A percentile compares a stretch with the other conserved stretches of the same genome.
Evolutionary conservation across 2,329 filamentous ascomycete species (phyloP).

Genomic region (Ceratocystis albifundus): DNA sequence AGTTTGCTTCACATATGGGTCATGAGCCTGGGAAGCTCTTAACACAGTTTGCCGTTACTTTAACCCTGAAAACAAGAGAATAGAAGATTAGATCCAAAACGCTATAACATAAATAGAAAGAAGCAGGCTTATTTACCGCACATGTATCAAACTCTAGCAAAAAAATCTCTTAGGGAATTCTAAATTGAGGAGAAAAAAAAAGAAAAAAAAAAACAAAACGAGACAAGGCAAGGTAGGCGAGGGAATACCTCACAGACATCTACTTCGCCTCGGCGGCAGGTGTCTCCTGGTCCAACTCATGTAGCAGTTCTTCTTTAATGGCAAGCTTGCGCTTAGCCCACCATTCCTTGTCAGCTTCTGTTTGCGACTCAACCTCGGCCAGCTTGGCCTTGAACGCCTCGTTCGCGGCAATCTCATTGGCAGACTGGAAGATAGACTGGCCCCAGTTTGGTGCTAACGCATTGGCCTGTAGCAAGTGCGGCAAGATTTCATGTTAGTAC

Average conservation of each 20-base stretch:
- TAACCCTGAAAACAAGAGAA: neutral
- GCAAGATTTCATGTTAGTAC: neutral
- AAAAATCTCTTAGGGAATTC: neutral
- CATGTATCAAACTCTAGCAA: neutral
- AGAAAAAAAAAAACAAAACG: constrained; percentile 37
- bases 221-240: constrained; percentile 48
- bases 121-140: neutral
- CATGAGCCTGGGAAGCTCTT: neutral
- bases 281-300: constrained; percentile 61
- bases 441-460: constrained; percentile 83
- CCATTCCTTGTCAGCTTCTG: constrained; percentile 69
- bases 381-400: constrained; percentile 61
- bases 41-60: neutral
- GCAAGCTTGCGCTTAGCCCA: constrained; percentile 74
- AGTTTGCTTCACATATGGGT: neutral
- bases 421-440: constrained; percentile 89
- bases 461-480: constrained; percentile 58
- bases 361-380: constrained; percentile 60
- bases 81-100: neutral
- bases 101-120: neutral
- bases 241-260: neutral
- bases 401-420: constrained; percentile 91
- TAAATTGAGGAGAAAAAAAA: constrained; percentile 14
- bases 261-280: constrained; percentile 31
- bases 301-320: constrained; percentile 69